Conservation (phyloP, 495 filamentous ascomycete genomes). For the Trichodelitschia bisporula region DNA sequence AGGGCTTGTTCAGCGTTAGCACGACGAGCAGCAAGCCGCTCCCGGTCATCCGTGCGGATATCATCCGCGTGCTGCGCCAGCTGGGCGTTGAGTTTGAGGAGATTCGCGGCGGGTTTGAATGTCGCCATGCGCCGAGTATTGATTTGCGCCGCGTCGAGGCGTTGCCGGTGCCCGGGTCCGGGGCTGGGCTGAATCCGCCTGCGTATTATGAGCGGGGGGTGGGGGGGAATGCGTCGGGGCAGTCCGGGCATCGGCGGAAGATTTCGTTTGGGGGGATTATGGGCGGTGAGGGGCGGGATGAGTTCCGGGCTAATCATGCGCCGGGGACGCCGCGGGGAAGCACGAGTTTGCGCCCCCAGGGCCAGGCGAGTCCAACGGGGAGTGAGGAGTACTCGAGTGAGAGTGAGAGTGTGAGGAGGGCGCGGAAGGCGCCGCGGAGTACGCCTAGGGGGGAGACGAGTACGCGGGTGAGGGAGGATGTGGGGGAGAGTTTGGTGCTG, state of each 20-base stretch:
- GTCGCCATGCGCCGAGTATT: constrained; percentile 70
- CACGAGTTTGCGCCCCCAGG: not conserved
- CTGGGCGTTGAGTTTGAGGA: constrained; percentile 77
- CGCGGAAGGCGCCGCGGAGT: constrained; percentile 11
- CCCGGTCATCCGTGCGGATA: constrained; percentile 60
- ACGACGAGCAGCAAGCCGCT: constrained; percentile 88
- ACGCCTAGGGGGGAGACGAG: constrained; percentile 52
- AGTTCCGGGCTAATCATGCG: constrained; percentile 24
- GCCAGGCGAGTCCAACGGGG: constrained; percentile 32
- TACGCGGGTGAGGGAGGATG: constrained; percentile 66
- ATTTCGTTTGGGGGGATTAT: constrained; percentile 63
- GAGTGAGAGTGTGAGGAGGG: constrained; percentile 29
- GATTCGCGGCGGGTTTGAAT: constrained; percentile 84
- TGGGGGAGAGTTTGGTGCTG: constrained; percentile 48
- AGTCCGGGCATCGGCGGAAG: constrained; percentile 36
- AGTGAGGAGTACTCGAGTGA: constrained; percentile 48
- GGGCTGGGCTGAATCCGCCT: not conserved
- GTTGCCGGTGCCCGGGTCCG: not conserved
- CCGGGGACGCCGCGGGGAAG: constrained; percentile 12
- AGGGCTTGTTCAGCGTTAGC: constrained; percentile 91
- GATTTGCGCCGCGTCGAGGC: constrained; percentile 41
- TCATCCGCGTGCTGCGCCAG: constrained; percentile 71
- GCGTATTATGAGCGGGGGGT: not conserved
- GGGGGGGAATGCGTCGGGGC: not conserved
- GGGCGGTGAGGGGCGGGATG: constrained; percentile 32